Conservation (phyloP, 371 early-diverging fungal species). For the Haplosporangium sp. region DNA sequence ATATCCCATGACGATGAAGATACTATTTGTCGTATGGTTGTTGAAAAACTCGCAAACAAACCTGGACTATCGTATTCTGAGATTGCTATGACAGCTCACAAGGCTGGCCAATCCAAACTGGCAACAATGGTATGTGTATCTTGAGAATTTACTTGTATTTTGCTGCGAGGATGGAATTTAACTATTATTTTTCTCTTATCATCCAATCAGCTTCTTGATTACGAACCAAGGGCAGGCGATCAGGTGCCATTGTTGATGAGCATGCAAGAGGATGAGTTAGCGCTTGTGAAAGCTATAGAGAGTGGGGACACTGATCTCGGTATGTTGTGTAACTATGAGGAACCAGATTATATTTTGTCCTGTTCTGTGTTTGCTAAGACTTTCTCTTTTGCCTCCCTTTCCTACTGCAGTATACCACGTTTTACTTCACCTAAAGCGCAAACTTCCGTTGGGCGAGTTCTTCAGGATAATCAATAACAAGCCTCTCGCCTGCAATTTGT, state of each 20-base stretch:
- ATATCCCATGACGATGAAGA: constrained; percentile 89
- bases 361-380: background rate
- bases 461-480: constrained; percentile 87
- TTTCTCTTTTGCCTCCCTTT: background rate
- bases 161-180: background rate
- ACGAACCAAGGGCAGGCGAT: constrained; percentile 93
- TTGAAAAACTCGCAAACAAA: constrained; percentile 79
- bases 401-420: constrained; percentile 83
- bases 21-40: constrained; percentile 80
- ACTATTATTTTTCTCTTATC: background rate
- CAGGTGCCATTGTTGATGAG: constrained; percentile 95
- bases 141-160: background rate
- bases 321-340: constrained; percentile 33
- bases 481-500: constrained; percentile 82
- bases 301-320: constrained; percentile 96
- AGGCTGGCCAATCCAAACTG: constrained; percentile 86
- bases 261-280: constrained; percentile 91
- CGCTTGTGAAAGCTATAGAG: constrained; percentile 90
- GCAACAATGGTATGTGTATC: constrained; percentile 78
- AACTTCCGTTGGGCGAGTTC: constrained; percentile 87
- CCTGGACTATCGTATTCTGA: constrained; percentile 89
- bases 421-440: constrained; percentile 87
- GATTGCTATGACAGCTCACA: constrained; percentile 93
- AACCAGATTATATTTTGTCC: background rate
- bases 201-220: constrained; percentile 78